Percentiles rank a stretch among this genome's conserved stretches.
Evolutionary conservation across 805 yeast genomes (phyloP).

Genomic region (Soucietia sequanensis): DNA sequence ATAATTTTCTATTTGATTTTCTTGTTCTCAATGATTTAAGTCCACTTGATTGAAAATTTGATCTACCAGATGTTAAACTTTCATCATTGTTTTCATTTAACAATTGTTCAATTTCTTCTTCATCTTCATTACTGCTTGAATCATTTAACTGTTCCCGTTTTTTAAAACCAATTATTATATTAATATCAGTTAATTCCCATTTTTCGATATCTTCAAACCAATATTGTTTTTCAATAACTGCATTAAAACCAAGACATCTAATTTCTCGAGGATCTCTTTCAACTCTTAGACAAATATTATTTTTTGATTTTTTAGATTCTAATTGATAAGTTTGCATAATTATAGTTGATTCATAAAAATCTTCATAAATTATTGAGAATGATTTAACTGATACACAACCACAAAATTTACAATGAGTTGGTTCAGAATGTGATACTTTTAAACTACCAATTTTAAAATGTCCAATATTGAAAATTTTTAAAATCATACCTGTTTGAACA

Average conservation of each 20-base stretch:
- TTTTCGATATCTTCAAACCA: constrained; percentile 67
- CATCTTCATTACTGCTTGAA: constrained; percentile 15
- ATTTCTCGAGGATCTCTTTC: constrained; percentile 93
- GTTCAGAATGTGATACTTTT: constrained; percentile 75
- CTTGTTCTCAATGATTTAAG: constrained; percentile 19
- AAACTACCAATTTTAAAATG: constrained; percentile 59
- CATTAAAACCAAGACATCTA: constrained; percentile 82
- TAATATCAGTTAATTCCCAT: constrained; percentile 79
- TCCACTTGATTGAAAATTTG: constrained; percentile 11
- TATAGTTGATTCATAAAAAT: constrained; percentile 51
- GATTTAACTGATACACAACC: constrained; percentile 82
- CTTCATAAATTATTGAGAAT: constrained; percentile 70
- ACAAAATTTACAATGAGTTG: constrained; percentile 87
- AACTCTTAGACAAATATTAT: constrained; percentile 78
- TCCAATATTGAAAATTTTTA: constrained; percentile 61
- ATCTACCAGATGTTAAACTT: background rate
- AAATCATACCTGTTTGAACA: constrained; percentile 71
- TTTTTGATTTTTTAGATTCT: constrained; percentile 67
- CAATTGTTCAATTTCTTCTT: constrained; percentile 4
- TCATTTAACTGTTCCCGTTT: too few species aligned
- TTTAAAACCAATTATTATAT: constrained; percentile 63
- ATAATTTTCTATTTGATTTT: constrained; percentile 3
- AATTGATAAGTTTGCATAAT: constrained; percentile 73
- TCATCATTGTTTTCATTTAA: background rate
- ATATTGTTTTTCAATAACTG: constrained; percentile 66